A percentile compares a stretch with the other conserved stretches of the same genome.
Conservation (phyloP, 768 basidiomycete species). For the Mycena rosella region DNA sequence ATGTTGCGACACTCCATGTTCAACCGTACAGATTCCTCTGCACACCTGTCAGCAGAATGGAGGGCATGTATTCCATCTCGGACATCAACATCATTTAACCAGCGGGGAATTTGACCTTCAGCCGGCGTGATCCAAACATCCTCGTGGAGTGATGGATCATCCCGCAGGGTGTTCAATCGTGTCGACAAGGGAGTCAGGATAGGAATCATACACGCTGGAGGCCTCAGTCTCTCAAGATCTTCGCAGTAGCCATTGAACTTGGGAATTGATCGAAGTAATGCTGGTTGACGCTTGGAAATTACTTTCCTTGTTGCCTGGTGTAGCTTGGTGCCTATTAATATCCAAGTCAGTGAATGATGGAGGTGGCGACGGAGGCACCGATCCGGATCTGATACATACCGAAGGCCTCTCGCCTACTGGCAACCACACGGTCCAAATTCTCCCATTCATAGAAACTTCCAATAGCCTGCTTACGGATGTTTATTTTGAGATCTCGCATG, state of each 20-base stretch:
- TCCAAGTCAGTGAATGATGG: background rate
- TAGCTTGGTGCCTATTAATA: conserved; percentile 40
- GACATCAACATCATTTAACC: conserved; percentile 47
- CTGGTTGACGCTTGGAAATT: conserved; percentile 43
- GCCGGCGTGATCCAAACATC: conserved; percentile 51
- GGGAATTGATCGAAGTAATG: conserved; percentile 36
- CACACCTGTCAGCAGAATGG: conserved; percentile 34
- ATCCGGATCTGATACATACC: conserved; percentile 31
- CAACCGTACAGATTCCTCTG: conserved; percentile 38
- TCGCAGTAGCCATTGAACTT: conserved; percentile 49
- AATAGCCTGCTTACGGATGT: conserved; percentile 41
- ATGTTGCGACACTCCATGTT: conserved; percentile 40
- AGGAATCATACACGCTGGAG: conserved; percentile 44
- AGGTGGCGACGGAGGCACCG: too few relatives aligned
- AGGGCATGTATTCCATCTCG: conserved; percentile 31
- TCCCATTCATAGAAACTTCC: conserved; percentile 45
- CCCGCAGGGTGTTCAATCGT: conserved; percentile 15
- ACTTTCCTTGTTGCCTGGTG: conserved; percentile 46
- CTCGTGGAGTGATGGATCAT: conserved; percentile 46
- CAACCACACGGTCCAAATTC: conserved; percentile 40
- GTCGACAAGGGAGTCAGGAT: conserved; percentile 41
- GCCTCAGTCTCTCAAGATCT: conserved; percentile 30
- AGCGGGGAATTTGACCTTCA: conserved; percentile 36
- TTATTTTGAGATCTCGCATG: conserved; percentile 37
- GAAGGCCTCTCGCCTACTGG: conserved; percentile 34